Evolutionary conservation across 2,329 filamentous ascomycete species (phyloP).

Genomic region (Alternaria dauci): DNA sequence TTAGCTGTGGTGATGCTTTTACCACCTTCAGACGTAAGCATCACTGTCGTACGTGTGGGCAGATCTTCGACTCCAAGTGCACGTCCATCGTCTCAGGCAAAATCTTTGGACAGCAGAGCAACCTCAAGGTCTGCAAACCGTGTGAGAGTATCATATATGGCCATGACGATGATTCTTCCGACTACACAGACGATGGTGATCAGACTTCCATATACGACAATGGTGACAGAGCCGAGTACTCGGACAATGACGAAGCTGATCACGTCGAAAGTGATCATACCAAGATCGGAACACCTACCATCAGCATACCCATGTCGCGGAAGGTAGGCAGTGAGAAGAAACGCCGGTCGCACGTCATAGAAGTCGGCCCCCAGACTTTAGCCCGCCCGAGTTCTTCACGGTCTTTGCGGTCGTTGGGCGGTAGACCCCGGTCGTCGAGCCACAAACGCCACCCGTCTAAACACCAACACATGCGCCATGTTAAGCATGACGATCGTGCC

Average conservation of each 20-base stretch:
- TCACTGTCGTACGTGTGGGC: slow-evolving; percentile 93
- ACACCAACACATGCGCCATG: slow-evolving; percentile 79
- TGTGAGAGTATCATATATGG: slow-evolving; percentile 92
- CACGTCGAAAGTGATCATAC: slow-evolving; percentile 50
- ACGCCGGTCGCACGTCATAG: slow-evolving; percentile 84
- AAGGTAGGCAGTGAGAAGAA: slow-evolving; percentile 78
- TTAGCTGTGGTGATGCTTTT: slow-evolving; percentile 88
- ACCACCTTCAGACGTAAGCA: slow-evolving; percentile 95
- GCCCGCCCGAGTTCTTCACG: slow-evolving; percentile 93
- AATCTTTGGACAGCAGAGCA: slow-evolving; percentile 85
- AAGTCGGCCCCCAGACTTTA: slow-evolving; percentile 79
- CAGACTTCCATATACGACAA: slow-evolving; percentile 64
- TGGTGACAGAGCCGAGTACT: slow-evolving; percentile 32
- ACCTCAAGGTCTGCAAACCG: slow-evolving; percentile 88
- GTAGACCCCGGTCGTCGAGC: slow-evolving; percentile 75
- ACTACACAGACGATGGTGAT: slow-evolving; percentile 83
- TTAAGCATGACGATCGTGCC: slow-evolving; percentile 83
- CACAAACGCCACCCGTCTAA: slow-evolving; percentile 90
- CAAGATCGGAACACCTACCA: slow-evolving; percentile 64
- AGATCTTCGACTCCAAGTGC: slow-evolving; percentile 97
- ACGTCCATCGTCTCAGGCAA: slow-evolving; percentile 89
- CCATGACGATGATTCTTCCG: slow-evolving; percentile 88
- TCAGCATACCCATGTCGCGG: slow-evolving; percentile 71
- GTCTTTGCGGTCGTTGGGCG: slow-evolving; percentile 78
- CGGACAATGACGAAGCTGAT: slow-evolving; percentile 35